Evolutionary conservation across 2,329 filamentous ascomycete genomes (phyloP), one percentile per base, ranked within the genome.

Genomic region (Nemania diffusa): DNA sequence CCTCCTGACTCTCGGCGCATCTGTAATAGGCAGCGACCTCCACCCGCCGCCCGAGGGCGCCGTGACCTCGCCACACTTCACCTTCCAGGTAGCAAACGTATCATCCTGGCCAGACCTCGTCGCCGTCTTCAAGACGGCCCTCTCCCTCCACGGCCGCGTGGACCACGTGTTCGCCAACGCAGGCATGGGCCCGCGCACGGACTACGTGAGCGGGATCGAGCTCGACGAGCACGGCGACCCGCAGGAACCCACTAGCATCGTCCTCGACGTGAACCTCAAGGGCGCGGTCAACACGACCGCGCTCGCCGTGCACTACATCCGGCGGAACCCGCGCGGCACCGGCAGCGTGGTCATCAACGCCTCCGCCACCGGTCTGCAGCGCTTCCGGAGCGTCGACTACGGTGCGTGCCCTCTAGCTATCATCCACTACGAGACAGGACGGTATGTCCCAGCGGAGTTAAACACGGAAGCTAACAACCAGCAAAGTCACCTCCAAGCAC

Each of bases 91-190:
- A 66, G 81, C 82, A 2, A 79, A 88, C 67, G 84, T 88, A 1
- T 78, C 81, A 1, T 74, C 78, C 17, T 89, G 87, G 87, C 68
- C 76, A 2, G 82, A 84, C 7, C 80, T 88, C 8, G 76, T 81
- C 13, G 76, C 78, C 0, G 79, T 89, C 11, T 90, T 89, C 79
- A 83, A 84, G 62, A 75, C 80, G 62, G 78, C 85, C 1, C 81
- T 83, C 64, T 76, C 81, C 11, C 89, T 92, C 59, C 87, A 92
- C 69, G 92, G 94, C 74, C 91, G 92, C 68, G 87, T 95, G 67
- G 92, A 92, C 50, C 87, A 92, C 75, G 92, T 92, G 6, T 93
- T 94, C 73, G 88, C 91, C 60, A 90, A 90, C 70, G 88, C 88
- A 0, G 88, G 88, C 17, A 78, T 89, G 32, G 79, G 78, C 0